A percentile compares a stretch with the other conserved stretches of the same genome.
phyloP scores from a whole-genome alignment of 1,139 yeast genomes.

The Kodamaea fungicola region DNA sequence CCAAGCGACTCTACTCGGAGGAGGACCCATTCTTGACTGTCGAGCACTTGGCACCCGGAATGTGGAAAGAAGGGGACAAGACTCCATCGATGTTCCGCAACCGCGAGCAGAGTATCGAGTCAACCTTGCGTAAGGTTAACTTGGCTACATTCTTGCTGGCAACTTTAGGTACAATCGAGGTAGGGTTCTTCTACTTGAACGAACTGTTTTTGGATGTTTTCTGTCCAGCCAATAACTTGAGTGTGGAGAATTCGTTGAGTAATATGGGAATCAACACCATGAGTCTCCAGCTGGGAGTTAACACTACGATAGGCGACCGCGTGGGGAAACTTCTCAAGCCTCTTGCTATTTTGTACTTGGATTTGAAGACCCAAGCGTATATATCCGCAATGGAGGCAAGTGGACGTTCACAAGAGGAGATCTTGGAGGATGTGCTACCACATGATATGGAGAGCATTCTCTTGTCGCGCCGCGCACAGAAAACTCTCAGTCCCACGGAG shows the following conservation, averaged over 20 bases:
- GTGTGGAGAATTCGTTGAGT: constrained; percentile 39
- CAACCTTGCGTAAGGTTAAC: constrained; percentile 77
- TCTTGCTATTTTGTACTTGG: constrained; percentile 76
- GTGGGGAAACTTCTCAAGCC: constrained; percentile 68
- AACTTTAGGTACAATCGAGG: constrained; percentile 76
- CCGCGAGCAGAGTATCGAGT: constrained; percentile 62
- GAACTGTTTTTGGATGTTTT: constrained; percentile 82
- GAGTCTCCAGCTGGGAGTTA: constrained; percentile 38
- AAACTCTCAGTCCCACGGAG: constrained; percentile 62
- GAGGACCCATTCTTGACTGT: constrained; percentile 68
- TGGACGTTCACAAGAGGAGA: constrained; percentile 62
- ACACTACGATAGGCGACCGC: constrained; percentile 38
- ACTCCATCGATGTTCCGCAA: constrained; percentile 57
- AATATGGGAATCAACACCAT: constrained; percentile 33
- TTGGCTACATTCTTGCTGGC: constrained; percentile 85
- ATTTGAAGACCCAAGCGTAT: constrained; percentile 91
- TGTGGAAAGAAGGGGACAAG: constrained; percentile 62
- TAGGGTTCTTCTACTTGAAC: constrained; percentile 83
- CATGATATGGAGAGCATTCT: constrained; percentile 55
- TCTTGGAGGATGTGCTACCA: constrained; percentile 76
- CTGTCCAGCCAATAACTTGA: constrained; percentile 57
- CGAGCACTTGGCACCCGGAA: constrained; percentile 58
- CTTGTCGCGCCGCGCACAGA: constrained; percentile 40
- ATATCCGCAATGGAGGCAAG: constrained; percentile 82
- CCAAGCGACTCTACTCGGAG: constrained; percentile 58